Conservation (phyloP, 139 green algal species). For the Pleodorina starrii region DNA sequence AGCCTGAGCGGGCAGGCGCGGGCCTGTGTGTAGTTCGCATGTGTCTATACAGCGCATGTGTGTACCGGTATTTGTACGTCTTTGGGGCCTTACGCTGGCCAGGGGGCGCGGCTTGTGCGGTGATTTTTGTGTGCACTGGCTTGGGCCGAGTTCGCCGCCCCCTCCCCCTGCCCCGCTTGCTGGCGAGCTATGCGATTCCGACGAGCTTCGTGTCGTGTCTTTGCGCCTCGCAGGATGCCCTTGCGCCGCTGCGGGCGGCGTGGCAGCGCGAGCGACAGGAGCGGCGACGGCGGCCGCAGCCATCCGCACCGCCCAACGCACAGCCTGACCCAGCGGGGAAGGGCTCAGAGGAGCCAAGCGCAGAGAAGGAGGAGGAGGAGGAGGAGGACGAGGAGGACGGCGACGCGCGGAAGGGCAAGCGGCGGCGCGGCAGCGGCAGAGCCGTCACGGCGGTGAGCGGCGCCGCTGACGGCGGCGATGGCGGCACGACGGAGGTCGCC, state of each 20-base stretch:
- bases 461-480: neutral
- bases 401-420: neutral
- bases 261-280: constrained; percentile 4
- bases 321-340: neutral
- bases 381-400: neutral
- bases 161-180: neutral
- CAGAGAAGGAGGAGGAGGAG: neutral
- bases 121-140: neutral
- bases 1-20: neutral
- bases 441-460: too few species aligned
- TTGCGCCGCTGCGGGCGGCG: neutral
- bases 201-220: neutral
- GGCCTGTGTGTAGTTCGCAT: neutral
- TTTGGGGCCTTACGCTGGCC: too few species aligned
- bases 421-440: neutral
- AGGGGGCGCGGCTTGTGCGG: neutral
- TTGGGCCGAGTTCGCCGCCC: neutral
- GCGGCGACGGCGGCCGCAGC: neutral
- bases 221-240: neutral
- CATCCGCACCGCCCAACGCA: neutral
- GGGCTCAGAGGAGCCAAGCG: neutral
- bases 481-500: neutral
- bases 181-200: neutral
- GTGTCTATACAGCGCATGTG: neutral
- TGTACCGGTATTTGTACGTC: neutral